Evolutionary conservation across 176 grass and related monocot genomes (phyloP).

Genomic region (Oryza glumipatula): DNA sequence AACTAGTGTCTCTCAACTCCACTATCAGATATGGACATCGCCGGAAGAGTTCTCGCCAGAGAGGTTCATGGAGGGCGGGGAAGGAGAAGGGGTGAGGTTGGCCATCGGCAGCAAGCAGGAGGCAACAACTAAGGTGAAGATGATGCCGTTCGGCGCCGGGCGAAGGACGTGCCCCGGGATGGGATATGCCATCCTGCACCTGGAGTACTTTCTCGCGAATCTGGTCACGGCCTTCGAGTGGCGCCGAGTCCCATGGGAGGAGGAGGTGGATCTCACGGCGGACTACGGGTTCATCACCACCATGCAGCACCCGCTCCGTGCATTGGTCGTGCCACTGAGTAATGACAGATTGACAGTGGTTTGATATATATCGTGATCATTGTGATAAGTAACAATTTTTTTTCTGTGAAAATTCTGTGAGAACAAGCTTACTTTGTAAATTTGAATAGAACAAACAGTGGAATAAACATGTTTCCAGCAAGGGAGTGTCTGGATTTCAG

Average conservation of each 20-base stretch:
- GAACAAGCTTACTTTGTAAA: no score
- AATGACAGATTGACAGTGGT: no score
- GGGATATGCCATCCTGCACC: neutral
- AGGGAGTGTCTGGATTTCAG: no score
- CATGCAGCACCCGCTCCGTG: neutral
- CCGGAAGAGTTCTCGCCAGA: constrained; percentile 17
- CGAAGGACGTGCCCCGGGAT: constrained; percentile 23
- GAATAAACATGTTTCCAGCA: no score
- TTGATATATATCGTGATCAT: no score
- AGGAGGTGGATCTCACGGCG: constrained; percentile 1
- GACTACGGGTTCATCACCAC: constrained; percentile 32
- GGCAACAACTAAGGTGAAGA: neutral
- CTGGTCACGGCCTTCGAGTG: neutral
- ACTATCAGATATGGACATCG: neutral
- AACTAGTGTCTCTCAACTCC: no score
- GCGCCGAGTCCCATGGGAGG: neutral
- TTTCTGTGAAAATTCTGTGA: no score
- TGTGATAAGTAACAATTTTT: neutral
- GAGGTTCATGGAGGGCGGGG: constrained; percentile 14
- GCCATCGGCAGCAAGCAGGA: constrained; percentile 28
- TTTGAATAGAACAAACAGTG: no score
- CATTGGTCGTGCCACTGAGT: neutral
- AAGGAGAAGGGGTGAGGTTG: neutral
- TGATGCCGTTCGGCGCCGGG: constrained; percentile 2
- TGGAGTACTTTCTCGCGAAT: neutral